Base-by-base conservation (phyloP, 176 grass and related monocot species). In the Neostapfia colusana region DNA sequence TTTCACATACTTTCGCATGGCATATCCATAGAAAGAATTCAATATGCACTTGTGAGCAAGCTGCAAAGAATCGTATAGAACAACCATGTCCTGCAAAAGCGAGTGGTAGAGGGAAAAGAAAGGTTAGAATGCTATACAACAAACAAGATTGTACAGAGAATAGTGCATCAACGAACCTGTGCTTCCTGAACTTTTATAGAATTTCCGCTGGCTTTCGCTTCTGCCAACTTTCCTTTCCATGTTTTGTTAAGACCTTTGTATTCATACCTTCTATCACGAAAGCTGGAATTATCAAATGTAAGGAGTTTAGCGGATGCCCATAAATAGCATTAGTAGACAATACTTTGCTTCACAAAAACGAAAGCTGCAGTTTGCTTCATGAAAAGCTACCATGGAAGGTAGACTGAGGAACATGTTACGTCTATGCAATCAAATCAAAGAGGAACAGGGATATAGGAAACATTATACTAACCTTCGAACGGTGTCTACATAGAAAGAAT, bases 161-260 rank as follows among this genome's bases (percentile, higher is more conserved):
- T 34, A 61, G 34, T 25, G 73, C 42, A 70, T 67, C 51, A 72
- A 15, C 63, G 10, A 79, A 96, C 95, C 88, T 98, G 95, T 14
- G 95, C 95, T 93, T 97, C 95, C 85, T 98, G 95, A 88, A 98
- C 92, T 82, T 92, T 92, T 43, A 98, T 94, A 76, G 91, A 90
- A 86, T 92, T 98, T 67, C 87, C 91, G 73, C 84, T 89, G 23
- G 68, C 43, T 89, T 98, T 98, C 76, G 89, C 91, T 81, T 94
- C 91, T 73, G 76, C 67, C 58, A 98, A 61, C 82, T 93, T 98
- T 62, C 95, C 91, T 76, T 98, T 98, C 95, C 95, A 98, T 72
- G 82, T 72, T 84, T 98, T 98, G 73, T 98, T 98, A 85, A 98
- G 95, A 73, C 89, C 91, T 91, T 97, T 98, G 84, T 98, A 98